phyloP scores from a whole-genome alignment of 2,329 filamentous ascomycete species.

The Stenocarpella maydis region DNA sequence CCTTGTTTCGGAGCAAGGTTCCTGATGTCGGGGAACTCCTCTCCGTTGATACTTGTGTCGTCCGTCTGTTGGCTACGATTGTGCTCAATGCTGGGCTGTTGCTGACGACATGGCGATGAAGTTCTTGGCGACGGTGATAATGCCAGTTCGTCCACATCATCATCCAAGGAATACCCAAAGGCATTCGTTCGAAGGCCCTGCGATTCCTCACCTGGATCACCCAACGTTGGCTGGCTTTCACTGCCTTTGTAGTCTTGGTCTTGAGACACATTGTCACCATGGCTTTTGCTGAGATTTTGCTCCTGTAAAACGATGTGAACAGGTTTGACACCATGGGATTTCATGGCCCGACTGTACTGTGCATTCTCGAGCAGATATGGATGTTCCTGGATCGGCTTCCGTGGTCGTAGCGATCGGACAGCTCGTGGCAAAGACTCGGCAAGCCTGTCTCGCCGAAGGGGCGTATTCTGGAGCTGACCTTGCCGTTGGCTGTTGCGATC shows the following conservation, averaged over 20 bases:
- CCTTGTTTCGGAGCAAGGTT: conserved; percentile 36
- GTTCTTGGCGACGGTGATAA: conserved; percentile 43
- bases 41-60: conserved; percentile 43
- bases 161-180: conserved; percentile 43
- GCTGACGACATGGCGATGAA: conserved; percentile 38
- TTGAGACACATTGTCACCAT: conserved; percentile 49
- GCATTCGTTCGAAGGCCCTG: conserved; percentile 46
- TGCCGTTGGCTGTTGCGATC: background rate
- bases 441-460: conserved; percentile 8
- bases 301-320: conserved; percentile 50
- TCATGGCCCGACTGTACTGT: conserved; percentile 61
- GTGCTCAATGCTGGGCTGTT: conserved; percentile 42
- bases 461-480: background rate
- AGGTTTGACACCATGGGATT: conserved; percentile 63
- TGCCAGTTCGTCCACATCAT: conserved; percentile 41
- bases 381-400: conserved; percentile 69
- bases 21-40: conserved; percentile 43
- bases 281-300: conserved; percentile 41
- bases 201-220: conserved; percentile 33
- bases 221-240: conserved; percentile 55
- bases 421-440: conserved; percentile 28
- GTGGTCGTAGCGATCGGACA: conserved; percentile 60
- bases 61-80: conserved; percentile 43
- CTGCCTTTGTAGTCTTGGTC: conserved; percentile 59
- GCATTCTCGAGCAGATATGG: conserved; percentile 66